Percentiles rank a stretch among this genome's conserved stretches.
Evolutionary conservation across 2,329 filamentous ascomycete genomes (phyloP).

Genomic region (Colletotrichum kahawae): DNA sequence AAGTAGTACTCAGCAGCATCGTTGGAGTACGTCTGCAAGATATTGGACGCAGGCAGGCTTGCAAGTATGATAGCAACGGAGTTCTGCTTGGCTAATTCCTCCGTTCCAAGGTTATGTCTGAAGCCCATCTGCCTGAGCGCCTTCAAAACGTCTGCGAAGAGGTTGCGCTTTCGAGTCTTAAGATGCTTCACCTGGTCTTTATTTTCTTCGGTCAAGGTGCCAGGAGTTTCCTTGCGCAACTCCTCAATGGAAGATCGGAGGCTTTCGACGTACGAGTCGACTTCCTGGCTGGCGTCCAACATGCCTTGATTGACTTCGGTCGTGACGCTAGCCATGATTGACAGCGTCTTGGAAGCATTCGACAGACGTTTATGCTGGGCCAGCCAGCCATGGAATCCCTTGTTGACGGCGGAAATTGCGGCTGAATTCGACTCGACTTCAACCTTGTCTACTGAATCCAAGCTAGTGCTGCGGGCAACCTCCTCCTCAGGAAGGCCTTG

Average conservation of each 20-base stretch:
- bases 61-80: slow-evolving; percentile 75
- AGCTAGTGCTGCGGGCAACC: not conserved
- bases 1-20: slow-evolving; percentile 72
- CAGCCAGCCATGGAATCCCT: slow-evolving; percentile 41
- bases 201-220: slow-evolving; percentile 83
- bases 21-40: slow-evolving; percentile 23
- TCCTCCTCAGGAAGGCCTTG: slow-evolving; percentile 62
- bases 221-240: slow-evolving; percentile 83
- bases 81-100: slow-evolving; percentile 74
- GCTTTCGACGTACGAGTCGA: slow-evolving; percentile 73
- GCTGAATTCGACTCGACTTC: slow-evolving; percentile 13
- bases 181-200: slow-evolving; percentile 84
- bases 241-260: slow-evolving; percentile 72
- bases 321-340: slow-evolving; percentile 74
- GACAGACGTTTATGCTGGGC: slow-evolving; percentile 68
- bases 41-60: slow-evolving; percentile 29
- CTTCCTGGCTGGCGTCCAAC: slow-evolving; percentile 23
- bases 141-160: slow-evolving; percentile 88
- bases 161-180: slow-evolving; percentile 86
- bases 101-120: slow-evolving; percentile 78
- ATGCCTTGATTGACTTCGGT: not conserved
- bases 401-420: slow-evolving; percentile 36
- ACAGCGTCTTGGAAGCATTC: slow-evolving; percentile 71
- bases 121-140: slow-evolving; percentile 88
- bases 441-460: slow-evolving; percentile 26